Percentiles rank a stretch among this genome's conserved stretches.
phyloP scores from a whole-genome alignment of 148 eudicot genomes.

The Spergularia bocconei region DNA sequence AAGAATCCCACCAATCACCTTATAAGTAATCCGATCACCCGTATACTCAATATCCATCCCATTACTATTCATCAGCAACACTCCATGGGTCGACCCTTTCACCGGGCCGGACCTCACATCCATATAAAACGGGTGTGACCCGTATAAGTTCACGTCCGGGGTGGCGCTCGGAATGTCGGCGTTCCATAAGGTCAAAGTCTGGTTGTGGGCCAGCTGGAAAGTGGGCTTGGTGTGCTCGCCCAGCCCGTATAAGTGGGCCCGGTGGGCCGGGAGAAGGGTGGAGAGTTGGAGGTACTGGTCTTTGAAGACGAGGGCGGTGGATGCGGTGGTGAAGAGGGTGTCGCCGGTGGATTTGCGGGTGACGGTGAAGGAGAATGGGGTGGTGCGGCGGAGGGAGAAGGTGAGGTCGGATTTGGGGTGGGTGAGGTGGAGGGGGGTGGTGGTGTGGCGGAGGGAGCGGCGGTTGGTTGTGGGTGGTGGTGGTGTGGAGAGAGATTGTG shows the following conservation, averaged over 20 bases:
- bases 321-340: constrained; percentile 53
- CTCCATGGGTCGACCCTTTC: constrained; percentile 56
- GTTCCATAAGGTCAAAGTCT: constrained; percentile 72
- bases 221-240: constrained; percentile 74
- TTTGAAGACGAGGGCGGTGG: constrained; percentile 62
- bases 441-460: constrained; percentile 13
- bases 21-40: constrained; percentile 68
- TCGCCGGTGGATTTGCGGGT: constrained; percentile 55
- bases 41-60: constrained; percentile 81
- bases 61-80: constrained; percentile 70
- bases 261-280: constrained; percentile 48
- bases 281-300: constrained; percentile 68
- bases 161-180: constrained; percentile 49
- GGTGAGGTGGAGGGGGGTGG: constrained; percentile 35
- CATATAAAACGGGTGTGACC: constrained; percentile 82
- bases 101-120: constrained; percentile 61
- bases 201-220: constrained; percentile 53
- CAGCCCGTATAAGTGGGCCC: constrained; percentile 67
- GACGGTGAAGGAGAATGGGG: constrained; percentile 69
- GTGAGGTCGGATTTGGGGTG: constrained; percentile 52
- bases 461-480: constrained; percentile 43
- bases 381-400: constrained; percentile 63
- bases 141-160: constrained; percentile 58
- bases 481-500: constrained; percentile 16
- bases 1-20: constrained; percentile 74